Evolutionary conservation across 305 asterid species (phyloP), one percentile per base, ranked within the genome.

Genomic region (Plantago coronopus): DNA sequence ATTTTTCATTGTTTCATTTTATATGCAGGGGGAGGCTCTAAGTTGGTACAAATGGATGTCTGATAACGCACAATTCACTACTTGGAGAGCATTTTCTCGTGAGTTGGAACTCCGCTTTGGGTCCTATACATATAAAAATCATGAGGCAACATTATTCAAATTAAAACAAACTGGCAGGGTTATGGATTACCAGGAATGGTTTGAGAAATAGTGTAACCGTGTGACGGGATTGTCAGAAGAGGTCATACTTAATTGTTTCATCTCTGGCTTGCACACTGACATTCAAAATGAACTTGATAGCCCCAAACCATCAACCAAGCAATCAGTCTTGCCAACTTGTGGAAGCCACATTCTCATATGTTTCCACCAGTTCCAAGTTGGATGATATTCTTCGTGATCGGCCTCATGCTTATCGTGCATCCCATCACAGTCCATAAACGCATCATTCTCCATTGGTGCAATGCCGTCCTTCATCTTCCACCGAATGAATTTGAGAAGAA

Each of bases 1-100:
- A 1, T 0, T 50, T 6, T n/a, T 27, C 23, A 6, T 48, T 16
- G 27, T 20, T 8, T 49, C 55, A 18, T 17, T 50, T 18, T 20
- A 2, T 5, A 50, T 50, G 57, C 1, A 50, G 15, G 57, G 57
- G 0, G 5, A 17, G 15, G 31, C 57, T 3, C 21, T 50, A 1
- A 50, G 57, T 21, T 50, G 34, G 57, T 50, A 50, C 23, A 50
- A 50, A 21, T 50, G 34, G 57, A 20, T 50, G 34, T 34, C 21
- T 13, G 12, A 20, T 5, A 50, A 50, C 23, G 11, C 5, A 4
- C 34, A 50, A 21, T n/a, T 50, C 7, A 20, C 14, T 5, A 20
- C 34, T 10, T 50, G 57, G 57, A 31, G 23, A 20, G 34, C n/a
- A 3, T 50, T 50, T 18, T 11, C 16, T 13, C 57, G 34, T 10